A percentile compares a stretch with the other conserved stretches of the same genome.
phyloP scores from a whole-genome alignment of 192 early-diverging fungal species.

The Backusella westeae region DNA sequence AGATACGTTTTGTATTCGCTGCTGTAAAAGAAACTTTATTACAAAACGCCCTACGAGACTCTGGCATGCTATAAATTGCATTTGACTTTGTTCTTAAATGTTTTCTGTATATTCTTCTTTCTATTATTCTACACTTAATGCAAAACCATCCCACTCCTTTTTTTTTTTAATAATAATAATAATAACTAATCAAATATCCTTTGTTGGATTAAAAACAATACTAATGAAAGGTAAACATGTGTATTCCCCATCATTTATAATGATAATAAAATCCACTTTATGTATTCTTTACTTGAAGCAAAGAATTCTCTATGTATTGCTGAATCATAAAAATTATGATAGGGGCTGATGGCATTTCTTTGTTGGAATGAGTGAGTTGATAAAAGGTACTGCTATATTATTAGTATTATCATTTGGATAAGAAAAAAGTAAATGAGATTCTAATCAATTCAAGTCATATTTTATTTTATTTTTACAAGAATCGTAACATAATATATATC shows the following conservation, averaged over 20 bases:
- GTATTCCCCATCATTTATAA: not conserved
- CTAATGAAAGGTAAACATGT: not conserved
- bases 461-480: too few relatives aligned
- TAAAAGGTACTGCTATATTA: too few relatives aligned
- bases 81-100: not conserved
- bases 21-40: constrained; percentile 89
- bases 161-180: not conserved
- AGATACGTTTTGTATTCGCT: constrained; percentile 67
- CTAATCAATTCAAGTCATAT: too few relatives aligned
- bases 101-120: constrained; percentile 1
- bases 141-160: not conserved
- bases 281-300: not conserved
- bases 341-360: too few relatives aligned
- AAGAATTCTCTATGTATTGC: too few relatives aligned
- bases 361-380: too few relatives aligned
- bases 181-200: not conserved
- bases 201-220: not conserved
- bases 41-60: constrained; percentile 77
- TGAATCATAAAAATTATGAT: not conserved
- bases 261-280: not conserved
- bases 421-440: too few relatives aligned
- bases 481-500: too few relatives aligned
- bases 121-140: not conserved
- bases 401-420: too few relatives aligned
- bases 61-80: constrained; percentile 39